A percentile compares a stretch with the other conserved stretches of the same genome.
These are phyloP conservation scores for Aspergillus flavus DNA, from an alignment of 2,329 filamentous ascomycete genomes.

Conservation along the genomic window DNA sequence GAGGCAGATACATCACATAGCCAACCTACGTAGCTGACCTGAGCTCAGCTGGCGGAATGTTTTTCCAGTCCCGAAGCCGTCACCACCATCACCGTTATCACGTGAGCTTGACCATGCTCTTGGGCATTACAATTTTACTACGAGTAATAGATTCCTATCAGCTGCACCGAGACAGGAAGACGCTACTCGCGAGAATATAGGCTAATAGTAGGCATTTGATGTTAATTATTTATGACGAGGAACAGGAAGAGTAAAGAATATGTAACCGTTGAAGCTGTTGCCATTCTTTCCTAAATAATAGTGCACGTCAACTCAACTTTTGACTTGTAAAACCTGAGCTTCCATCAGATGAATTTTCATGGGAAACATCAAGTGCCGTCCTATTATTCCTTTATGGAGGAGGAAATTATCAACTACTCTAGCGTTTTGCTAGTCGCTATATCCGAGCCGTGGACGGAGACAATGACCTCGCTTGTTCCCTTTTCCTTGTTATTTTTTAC, in stretches of 20 bases:
- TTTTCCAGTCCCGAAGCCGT: conserved; percentile 28
- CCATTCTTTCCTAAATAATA: neutral
- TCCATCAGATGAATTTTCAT: neutral
- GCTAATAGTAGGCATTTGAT: neutral
- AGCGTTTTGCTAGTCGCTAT: neutral
- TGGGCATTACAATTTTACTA: neutral
- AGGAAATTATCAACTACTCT: neutral
- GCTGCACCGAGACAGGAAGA: neutral
- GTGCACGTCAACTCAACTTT: neutral
- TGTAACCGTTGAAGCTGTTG: neutral
- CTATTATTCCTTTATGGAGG: neutral
- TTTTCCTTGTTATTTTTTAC: neutral
- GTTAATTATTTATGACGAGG: neutral
- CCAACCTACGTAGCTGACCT: conserved; percentile 26
- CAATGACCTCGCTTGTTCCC: neutral
- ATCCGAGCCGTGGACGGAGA: neutral
- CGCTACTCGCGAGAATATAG: neutral
- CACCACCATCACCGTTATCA: neutral
- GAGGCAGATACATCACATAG: conserved; percentile 25
- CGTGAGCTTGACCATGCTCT: neutral
- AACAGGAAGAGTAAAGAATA: neutral
- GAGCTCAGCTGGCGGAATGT: conserved; percentile 41
- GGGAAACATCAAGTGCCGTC: neutral
- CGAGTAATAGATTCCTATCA: neutral
- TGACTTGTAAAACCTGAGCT: neutral